Conservation (phyloP, 2,329 filamentous ascomycete species). For the Alternaria gaisen region DNA sequence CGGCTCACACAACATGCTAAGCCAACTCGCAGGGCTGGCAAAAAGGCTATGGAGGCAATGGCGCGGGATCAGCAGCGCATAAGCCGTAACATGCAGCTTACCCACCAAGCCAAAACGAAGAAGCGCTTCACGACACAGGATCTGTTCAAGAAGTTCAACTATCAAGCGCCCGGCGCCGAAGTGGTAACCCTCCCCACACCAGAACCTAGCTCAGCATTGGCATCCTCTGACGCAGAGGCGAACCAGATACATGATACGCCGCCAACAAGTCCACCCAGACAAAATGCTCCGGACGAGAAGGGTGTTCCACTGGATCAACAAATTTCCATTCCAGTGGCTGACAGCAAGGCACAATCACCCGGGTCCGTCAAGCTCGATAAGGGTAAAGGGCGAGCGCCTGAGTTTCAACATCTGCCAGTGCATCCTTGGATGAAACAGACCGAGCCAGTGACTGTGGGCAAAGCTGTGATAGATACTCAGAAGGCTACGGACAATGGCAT, state of each 20-base stretch:
- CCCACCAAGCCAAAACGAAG: conserved; percentile 84
- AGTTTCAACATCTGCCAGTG: conserved; percentile 46
- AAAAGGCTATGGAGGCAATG: conserved; percentile 95
- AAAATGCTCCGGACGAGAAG: conserved; percentile 19
- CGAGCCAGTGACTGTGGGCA: conserved; percentile 23
- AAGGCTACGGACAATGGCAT: conserved; percentile 18
- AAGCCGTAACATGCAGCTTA: conserved; percentile 86
- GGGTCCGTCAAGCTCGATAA: conserved; percentile 58
- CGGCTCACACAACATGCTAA: conserved; percentile 72
- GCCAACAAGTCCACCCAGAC: conserved; percentile 55
- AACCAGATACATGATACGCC: conserved; percentile 50
- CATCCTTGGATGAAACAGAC: conserved; percentile 34
- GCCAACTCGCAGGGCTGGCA: conserved; percentile 85
- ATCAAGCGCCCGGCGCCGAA: conserved; percentile 55
- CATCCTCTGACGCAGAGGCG: conserved; percentile 70
- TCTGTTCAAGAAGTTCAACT: conserved; percentile 86
- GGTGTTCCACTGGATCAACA: neutral
- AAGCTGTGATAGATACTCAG: conserved; percentile 19
- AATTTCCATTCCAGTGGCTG: conserved; percentile 8
- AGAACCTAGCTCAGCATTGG: conserved; percentile 54
- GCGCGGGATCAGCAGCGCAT: conserved; percentile 92
- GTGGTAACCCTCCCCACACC: conserved; percentile 30
- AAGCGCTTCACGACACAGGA: conserved; percentile 88
- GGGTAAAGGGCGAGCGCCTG: conserved; percentile 67
- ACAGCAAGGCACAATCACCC: conserved; percentile 9